A percentile compares a stretch with the other conserved stretches of the same genome.
Evolutionary conservation across 140 eudicot species (phyloP).

Genomic region (Bidens hawaiensis): DNA sequence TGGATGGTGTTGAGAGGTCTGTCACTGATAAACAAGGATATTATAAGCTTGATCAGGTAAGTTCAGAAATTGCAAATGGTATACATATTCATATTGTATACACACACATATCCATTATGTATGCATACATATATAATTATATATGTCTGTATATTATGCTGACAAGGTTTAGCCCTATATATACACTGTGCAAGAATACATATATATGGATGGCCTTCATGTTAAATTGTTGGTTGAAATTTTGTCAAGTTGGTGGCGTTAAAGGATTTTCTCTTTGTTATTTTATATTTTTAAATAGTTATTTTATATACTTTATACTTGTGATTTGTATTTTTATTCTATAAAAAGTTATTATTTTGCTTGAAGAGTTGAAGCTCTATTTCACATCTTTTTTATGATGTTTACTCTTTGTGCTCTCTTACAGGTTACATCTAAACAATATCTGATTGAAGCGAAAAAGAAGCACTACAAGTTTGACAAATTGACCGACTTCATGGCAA

Average conservation of each 20-base stretch:
- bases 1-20: constrained; percentile 86
- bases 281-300: not conserved
- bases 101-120: not conserved
- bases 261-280: not conserved
- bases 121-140: not conserved
- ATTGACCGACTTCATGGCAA: constrained; percentile 73
- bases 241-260: not conserved
- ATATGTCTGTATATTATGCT: not conserved
- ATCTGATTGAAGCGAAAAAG: constrained; percentile 81
- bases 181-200: not conserved
- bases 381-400: constrained; percentile 2
- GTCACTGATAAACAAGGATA: constrained; percentile 80
- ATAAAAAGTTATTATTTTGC: not conserved
- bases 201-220: not conserved
- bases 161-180: constrained; percentile 1
- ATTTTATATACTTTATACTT: constrained; percentile 1
- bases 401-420: constrained; percentile 12
- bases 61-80: constrained; percentile 4
- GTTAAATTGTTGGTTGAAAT: not conserved
- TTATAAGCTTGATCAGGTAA: constrained; percentile 98
- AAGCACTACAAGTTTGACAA: constrained; percentile 86
- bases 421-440: constrained; percentile 85
- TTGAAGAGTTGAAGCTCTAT: constrained; percentile 8
- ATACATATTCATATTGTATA: too few species aligned
- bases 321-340: not conserved